phyloP scores from a whole-genome alignment of 2,329 filamentous ascomycete genomes.

The Lachnellula subtilissima region DNA sequence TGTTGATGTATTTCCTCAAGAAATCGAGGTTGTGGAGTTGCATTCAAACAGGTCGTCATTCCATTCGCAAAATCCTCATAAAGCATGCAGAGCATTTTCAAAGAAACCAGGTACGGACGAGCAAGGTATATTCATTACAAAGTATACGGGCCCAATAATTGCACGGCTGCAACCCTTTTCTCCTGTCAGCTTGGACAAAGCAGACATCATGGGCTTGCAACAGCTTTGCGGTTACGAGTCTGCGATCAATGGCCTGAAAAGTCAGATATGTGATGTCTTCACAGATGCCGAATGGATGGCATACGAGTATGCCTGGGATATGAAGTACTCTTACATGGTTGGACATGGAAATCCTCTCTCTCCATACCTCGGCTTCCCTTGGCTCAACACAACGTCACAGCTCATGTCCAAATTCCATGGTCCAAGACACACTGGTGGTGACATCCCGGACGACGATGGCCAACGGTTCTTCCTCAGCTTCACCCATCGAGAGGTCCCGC shows the following conservation, averaged over 20 bases:
- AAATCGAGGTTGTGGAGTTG: slow-evolving; percentile 25
- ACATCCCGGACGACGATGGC: slow-evolving; percentile 25
- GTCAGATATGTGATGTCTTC: slow-evolving; percentile 58
- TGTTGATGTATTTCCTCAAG: slow-evolving; percentile 24
- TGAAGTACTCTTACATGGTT: slow-evolving; percentile 60
- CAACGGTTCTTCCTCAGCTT: slow-evolving; percentile 64
- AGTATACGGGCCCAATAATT: slow-evolving; percentile 57
- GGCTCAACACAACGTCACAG: slow-evolving; percentile 57
- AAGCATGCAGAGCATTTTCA: slow-evolving; percentile 54
- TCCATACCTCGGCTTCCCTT: slow-evolving; percentile 58
- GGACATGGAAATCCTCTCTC: slow-evolving; percentile 58
- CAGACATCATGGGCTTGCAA: slow-evolving; percentile 62
- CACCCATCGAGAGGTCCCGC: slow-evolving; percentile 64
- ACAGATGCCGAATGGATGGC: slow-evolving; percentile 59
- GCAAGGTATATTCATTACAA: slow-evolving; percentile 39
- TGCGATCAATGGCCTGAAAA: slow-evolving; percentile 55
- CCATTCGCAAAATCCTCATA: slow-evolving; percentile 37
- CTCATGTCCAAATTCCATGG: slow-evolving; percentile 37
- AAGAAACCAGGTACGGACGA: slow-evolving; percentile 27
- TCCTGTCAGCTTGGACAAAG: slow-evolving; percentile 57
- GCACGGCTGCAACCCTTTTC: slow-evolving; percentile 48
- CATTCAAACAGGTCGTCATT: slow-evolving; percentile 51
- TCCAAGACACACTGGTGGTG: slow-evolving; percentile 7
- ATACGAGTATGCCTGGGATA: slow-evolving; percentile 61
- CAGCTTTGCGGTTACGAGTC: slow-evolving; percentile 62